phyloP scores from a whole-genome alignment of 2,329 filamentous ascomycete species.

The Botrytis cinerea region DNA sequence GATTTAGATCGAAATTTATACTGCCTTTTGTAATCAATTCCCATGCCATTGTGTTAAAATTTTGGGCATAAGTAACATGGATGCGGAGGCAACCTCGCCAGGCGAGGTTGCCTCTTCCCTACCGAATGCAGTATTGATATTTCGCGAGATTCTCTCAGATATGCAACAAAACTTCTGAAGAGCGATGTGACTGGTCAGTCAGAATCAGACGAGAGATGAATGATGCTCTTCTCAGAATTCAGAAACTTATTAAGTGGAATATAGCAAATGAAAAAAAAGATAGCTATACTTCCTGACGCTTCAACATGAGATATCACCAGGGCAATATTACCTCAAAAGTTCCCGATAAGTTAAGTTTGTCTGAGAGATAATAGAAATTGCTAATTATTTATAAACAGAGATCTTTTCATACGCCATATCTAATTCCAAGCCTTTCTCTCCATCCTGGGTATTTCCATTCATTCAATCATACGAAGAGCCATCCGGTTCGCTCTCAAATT shows the following conservation, averaged over 20 bases:
- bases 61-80: background rate
- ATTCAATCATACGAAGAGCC: background rate
- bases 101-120: background rate
- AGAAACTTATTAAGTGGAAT: background rate
- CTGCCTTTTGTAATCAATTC: background rate
- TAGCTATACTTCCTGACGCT: background rate
- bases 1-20: background rate
- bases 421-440: background rate
- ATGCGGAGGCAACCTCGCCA: background rate
- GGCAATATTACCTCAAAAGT: background rate
- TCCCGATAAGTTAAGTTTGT: background rate
- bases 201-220: background rate
- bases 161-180: background rate
- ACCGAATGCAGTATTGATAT: background rate
- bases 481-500: background rate
- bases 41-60: background rate
- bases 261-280: background rate
- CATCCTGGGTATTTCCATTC: background rate
- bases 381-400: background rate
- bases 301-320: background rate
- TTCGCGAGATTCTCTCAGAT: background rate
- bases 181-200: background rate
- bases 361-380: too few relatives aligned
- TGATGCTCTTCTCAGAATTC: background rate
- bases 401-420: too few relatives aligned